Evolutionary conservation across 1,139 yeast genomes (phyloP).

Genomic region (Scheffersomyces lignicola): DNA sequence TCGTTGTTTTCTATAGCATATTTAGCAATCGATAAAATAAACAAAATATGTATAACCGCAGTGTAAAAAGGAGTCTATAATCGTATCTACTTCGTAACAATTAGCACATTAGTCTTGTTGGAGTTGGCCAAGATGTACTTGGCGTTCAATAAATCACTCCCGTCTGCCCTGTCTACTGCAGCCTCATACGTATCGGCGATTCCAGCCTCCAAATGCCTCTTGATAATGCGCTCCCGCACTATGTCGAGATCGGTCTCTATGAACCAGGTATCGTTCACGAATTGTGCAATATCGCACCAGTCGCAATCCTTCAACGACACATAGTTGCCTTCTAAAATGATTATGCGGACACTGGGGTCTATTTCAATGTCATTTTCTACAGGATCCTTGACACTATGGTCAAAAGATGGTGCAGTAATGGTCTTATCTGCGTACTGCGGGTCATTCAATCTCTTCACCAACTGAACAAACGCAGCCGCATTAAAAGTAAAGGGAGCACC

Average conservation of each 20-base stretch:
- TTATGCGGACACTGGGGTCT: constrained; percentile 41
- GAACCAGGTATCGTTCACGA: constrained; percentile 47
- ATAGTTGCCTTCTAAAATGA: constrained; percentile 69
- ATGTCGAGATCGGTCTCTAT: constrained; percentile 43
- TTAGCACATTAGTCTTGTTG: constrained; percentile 18
- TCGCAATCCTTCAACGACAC: constrained; percentile 47
- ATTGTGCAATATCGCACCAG: constrained; percentile 47
- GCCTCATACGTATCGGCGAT: constrained; percentile 54
- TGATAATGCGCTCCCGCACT: constrained; percentile 61
- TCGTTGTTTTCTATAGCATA: too few species aligned
- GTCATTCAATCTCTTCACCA: constrained; percentile 22
- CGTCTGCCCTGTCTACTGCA: constrained; percentile 63
- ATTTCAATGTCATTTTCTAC: constrained; percentile 50
- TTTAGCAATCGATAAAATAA: constrained; percentile 1
- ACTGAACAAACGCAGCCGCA: constrained; percentile 36
- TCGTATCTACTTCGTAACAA: constrained; percentile 10
- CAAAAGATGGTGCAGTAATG: constrained; percentile 67
- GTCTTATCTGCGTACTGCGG: constrained; percentile 19
- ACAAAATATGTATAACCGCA: constrained; percentile 4
- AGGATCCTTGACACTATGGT: constrained; percentile 72
- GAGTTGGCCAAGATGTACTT: constrained; percentile 49
- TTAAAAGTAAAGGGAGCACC: constrained; percentile 91
- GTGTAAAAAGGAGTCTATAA: background rate
- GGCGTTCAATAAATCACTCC: constrained; percentile 74
- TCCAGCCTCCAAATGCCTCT: constrained; percentile 72